Evolutionary conservation across 2,329 filamentous ascomycete species (phyloP).

Genomic region (Trematosphaeria pertusa): DNA sequence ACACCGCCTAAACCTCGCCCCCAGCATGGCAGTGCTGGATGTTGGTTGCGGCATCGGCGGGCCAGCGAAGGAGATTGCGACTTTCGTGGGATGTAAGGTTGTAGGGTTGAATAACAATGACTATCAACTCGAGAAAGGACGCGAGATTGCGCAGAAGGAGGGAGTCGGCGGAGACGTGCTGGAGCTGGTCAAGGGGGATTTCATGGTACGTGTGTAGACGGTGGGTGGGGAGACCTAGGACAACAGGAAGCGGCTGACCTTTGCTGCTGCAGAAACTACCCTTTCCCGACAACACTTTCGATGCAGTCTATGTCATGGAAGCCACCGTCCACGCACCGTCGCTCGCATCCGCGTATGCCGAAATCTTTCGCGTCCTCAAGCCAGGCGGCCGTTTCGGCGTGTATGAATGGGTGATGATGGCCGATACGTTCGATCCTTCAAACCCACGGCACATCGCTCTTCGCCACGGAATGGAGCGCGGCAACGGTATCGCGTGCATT

Average conservation of each 20-base stretch:
- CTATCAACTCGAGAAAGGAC: slow-evolving; percentile 91
- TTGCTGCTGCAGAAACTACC: slow-evolving; percentile 82
- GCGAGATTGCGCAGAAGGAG: slow-evolving; percentile 77
- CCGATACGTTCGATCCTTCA: slow-evolving; percentile 85
- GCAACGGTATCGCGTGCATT: slow-evolving; percentile 95
- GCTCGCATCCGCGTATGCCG: slow-evolving; percentile 83
- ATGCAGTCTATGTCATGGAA: slow-evolving; percentile 93
- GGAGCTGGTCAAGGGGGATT: slow-evolving; percentile 87
- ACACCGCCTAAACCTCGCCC: slow-evolving; percentile 78
- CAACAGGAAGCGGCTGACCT: background rate
- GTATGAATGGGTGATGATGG: slow-evolving; percentile 99
- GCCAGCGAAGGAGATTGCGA: slow-evolving; percentile 88
- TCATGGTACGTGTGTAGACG: slow-evolving; percentile 65
- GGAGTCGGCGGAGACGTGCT: slow-evolving; percentile 74
- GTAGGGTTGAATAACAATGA: slow-evolving; percentile 96
- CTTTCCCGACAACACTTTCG: slow-evolving; percentile 86
- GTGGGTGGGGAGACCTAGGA: background rate
- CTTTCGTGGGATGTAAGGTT: slow-evolving; percentile 85
- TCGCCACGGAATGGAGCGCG: slow-evolving; percentile 87
- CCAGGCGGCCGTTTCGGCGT: slow-evolving; percentile 91
- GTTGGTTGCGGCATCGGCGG: slow-evolving; percentile 95
- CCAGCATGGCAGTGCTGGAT: slow-evolving; percentile 87
- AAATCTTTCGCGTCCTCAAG: slow-evolving; percentile 93
- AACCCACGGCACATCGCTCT: slow-evolving; percentile 83
- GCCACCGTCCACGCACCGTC: slow-evolving; percentile 89